Evolutionary conservation across 306 rosid species (phyloP).

Genomic region (Luffa aegyptiaca): DNA sequence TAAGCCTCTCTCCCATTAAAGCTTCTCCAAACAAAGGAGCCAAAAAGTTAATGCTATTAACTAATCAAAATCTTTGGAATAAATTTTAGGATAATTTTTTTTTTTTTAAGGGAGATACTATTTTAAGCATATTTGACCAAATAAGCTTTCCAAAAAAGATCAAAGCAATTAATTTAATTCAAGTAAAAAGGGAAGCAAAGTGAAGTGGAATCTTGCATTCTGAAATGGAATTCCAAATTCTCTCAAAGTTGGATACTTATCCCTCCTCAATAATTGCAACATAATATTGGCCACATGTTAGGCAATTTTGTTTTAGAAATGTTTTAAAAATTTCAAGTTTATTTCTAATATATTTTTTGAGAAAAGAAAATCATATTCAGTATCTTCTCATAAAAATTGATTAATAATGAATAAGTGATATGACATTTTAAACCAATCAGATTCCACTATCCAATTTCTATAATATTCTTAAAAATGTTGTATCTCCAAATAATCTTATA

Average conservation of each 20-base stretch:
- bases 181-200: neutral
- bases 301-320: neutral
- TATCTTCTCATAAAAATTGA: too few species aligned
- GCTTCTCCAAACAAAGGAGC: neutral
- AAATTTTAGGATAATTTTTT: neutral
- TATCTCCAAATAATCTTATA: neutral
- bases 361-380: too few species aligned
- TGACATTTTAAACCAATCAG: neutral
- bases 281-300: neutral
- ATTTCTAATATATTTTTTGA: too few species aligned
- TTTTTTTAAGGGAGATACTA: neutral
- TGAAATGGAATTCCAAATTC: neutral
- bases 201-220: neutral
- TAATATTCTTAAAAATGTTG: too few species aligned
- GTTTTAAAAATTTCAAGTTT: too few species aligned
- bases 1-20: neutral
- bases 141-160: neutral
- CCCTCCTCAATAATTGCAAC: neutral
- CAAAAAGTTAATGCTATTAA: neutral
- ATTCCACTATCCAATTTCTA: too few species aligned
- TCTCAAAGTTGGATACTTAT: neutral
- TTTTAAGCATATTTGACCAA: neutral
- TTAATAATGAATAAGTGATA: neutral
- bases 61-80: neutral
- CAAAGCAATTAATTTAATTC: neutral